Percentiles rank a stretch among this genome's conserved stretches.
phyloP scores from a whole-genome alignment of 257 asterid genomes.

The Scutellaria galericulata region DNA sequence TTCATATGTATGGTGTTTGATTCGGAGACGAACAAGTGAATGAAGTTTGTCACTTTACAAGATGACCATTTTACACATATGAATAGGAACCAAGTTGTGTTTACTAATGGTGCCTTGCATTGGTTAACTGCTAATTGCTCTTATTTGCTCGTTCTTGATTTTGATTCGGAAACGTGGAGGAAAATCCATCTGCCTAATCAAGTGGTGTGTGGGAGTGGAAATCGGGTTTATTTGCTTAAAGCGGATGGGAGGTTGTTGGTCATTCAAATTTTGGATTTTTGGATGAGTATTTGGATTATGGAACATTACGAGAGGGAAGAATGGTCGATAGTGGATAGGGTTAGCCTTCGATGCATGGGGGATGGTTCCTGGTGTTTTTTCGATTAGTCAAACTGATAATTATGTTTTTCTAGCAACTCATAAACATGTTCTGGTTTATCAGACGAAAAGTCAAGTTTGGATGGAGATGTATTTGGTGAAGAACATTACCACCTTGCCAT shows the following conservation, averaged over 20 bases:
- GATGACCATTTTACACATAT: no score
- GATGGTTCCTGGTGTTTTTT: constrained; percentile 81
- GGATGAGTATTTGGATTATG: constrained; percentile 88
- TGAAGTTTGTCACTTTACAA: no score
- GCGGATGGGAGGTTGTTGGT: constrained; percentile 74
- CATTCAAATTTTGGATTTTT: constrained; percentile 74
- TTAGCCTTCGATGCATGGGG: constrained; percentile 86
- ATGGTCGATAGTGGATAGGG: constrained; percentile 74
- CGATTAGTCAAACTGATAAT: constrained; percentile 57
- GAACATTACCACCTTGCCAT: constrained; percentile 56
- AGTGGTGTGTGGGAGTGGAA: constrained; percentile 54
- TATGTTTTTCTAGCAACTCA: constrained; percentile 73
- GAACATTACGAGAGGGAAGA: constrained; percentile 62
- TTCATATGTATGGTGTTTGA: no score
- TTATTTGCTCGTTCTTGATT: constrained; percentile 75
- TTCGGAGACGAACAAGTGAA: no score
- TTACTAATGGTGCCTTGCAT: constrained; percentile 67
- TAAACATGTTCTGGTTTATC: constrained; percentile 76
- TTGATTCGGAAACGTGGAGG: constrained; percentile 66
- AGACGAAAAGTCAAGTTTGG: constrained; percentile 63
- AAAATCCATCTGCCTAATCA: constrained; percentile 59
- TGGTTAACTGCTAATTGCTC: constrained; percentile 79
- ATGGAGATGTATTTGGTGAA: constrained; percentile 74
- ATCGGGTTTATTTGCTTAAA: constrained; percentile 73
- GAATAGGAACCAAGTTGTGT: constrained; percentile 81